Conservation (phyloP, 495 filamentous ascomycete genomes). For the Penicillium odoratum region DNA sequence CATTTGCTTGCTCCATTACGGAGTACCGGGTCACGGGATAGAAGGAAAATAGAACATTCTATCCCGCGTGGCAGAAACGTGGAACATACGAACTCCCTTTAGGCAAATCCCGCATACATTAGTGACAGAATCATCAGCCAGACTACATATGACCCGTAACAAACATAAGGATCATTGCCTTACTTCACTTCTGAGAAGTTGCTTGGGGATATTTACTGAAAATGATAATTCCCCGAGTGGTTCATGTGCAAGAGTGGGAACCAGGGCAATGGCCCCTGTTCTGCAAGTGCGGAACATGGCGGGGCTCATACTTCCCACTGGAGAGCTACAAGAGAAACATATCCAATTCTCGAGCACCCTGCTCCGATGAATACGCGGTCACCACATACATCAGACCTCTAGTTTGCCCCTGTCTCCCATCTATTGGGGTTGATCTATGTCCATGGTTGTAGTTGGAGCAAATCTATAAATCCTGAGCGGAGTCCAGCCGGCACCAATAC, state of each 20-base stretch:
- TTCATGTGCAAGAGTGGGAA: slow-evolving; percentile 1
- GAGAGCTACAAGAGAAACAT: slow-evolving; percentile 8
- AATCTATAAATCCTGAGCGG: slow-evolving; percentile 7
- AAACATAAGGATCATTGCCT: not conserved
- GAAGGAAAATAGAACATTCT: slow-evolving; percentile 13
- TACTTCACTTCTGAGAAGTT: too few relatives aligned
- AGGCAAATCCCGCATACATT: not conserved
- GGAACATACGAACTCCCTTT: not conserved
- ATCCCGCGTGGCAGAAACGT: slow-evolving; percentile 13
- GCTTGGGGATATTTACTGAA: too few relatives aligned
- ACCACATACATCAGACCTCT: not conserved
- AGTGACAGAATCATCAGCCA: not conserved
- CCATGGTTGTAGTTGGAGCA: not conserved
- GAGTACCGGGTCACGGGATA: slow-evolving; percentile 5
- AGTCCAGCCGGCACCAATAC: slow-evolving; percentile 10
- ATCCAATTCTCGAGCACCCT: slow-evolving; percentile 7
- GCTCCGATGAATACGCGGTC: slow-evolving; percentile 1
- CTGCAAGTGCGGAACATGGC: not conserved
- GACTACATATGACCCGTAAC: not conserved
- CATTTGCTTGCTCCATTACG: not conserved
- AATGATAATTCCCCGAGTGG: not conserved
- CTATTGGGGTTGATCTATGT: not conserved
- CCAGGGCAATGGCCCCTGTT: not conserved
- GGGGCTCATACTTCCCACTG: slow-evolving; percentile 2
- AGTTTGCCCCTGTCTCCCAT: too few relatives aligned